Base-by-base conservation (phyloP, 805 yeast genomes). In the Candida xyloterini region DNA sequence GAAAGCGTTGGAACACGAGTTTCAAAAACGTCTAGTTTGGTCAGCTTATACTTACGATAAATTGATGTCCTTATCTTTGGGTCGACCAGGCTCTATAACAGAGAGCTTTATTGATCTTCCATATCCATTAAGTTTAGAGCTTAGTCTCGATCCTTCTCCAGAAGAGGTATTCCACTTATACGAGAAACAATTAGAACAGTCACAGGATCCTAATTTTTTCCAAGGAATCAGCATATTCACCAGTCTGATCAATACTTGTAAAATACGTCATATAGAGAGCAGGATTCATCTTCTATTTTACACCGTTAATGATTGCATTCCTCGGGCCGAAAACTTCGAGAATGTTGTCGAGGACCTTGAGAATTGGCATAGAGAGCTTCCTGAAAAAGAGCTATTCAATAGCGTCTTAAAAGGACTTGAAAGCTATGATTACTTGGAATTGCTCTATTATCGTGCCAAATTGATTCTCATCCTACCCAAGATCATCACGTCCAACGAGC, bases 21-120 rank as follows among this genome's bases (percentile, higher is more conserved):
- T 52, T 25, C 44, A 42, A 11, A 52, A 52, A 30, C 44, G 51
- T 16, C 43, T 52, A 7, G 51, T 52, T 26, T 52, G 56, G 56
- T 50, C 56, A 2, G 49, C 52, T 4, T 52, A 48, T 30, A 33
- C 41, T 15, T 48, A 48, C 30, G 56, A 52, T 24, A 50, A 44
- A 22, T 36, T 50, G 14, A 26, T 52, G 9, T 49, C 54, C 3
- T 33, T 49, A 8, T 50, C 56, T n/a, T 30, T 50, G 18, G 56
- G 56, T 7, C 40, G 54, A 22, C 56, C 56, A 2, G 51, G 49
- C n/a, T 46, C 48, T 2, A 39, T 52, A n/a, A 43, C 46, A 21
- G 56, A 52, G 28, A 37, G 41, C 16, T 50, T 47, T 26, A 46
- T 52, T 23, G 56, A 52, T 35, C 20, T 52, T 8, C 56, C 54